Base-by-base conservation (phyloP, 208 protist species). In the Borovskyia barvae region DNA sequence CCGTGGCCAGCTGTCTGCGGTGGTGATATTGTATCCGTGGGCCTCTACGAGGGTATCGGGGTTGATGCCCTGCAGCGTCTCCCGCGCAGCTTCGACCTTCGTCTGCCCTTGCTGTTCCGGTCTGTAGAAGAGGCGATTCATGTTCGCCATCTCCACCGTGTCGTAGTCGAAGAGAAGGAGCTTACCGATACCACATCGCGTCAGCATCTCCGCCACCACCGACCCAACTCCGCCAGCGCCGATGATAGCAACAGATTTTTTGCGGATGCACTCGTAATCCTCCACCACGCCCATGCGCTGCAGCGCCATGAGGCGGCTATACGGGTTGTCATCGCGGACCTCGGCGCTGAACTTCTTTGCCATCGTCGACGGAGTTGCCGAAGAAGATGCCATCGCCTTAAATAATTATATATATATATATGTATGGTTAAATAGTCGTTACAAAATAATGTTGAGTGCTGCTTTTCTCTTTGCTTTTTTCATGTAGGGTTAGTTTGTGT, bases 141-240 rank as follows among this genome's bases (percentile, higher is more conserved):
- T 99, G 80, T 99, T 99, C 2, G 97, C 97, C 24, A 99, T 63
- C 62, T 99, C 96, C 6, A 99, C 97, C 45, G 82, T 98, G 82
- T 99, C 97, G 80, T 98, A 99, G 79, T 99, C 97, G 61, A 97
- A 98, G 40, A 99, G 75, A n/a, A 99, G 60, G 11, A 99, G 77
- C 73, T 99, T 99, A 41, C 97, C 97, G 41, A 99, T 88, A 37
- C 97, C 97, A 72, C 97, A 99, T 33, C 97, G 82, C 5, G 94
- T 97, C 11, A 99, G 84, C 97, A 99, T 99, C 66, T 99, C 97
- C 1, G 95, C 94, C n/a, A 95, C 91, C n/a, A 99, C 97, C 41
- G 77, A 89, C 51, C 97, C 97, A 12, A 99, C 95, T 41, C 97
- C 97, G 28, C 97, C 97, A 11, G 97, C 78, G 40, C 97, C 97